Evolutionary conservation across 2,329 filamentous ascomycete genomes (phyloP), one percentile per base, ranked within the genome.

Genomic region (Hirsutella rhossiliensis): DNA sequence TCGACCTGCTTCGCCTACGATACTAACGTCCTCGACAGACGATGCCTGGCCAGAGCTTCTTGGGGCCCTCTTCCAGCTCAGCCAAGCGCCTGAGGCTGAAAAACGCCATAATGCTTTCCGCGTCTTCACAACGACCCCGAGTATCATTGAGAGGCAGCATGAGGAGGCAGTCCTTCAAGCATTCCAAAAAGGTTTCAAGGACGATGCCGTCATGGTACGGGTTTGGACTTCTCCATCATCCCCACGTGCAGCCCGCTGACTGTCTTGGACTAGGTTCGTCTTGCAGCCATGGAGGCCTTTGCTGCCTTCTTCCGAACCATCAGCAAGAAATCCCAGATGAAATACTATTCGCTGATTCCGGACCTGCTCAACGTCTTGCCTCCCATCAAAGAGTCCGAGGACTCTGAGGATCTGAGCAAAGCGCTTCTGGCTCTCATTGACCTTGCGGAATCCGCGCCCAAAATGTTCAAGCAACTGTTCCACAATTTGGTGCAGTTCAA

Each of bases 401-500:
- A 98, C 58, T 92, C 87, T 12, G 90, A 96, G 13, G 82, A 94
- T 51, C 78, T 98, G 15, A 90, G 87, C 52, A 88, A 88, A 59
- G 89, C 89, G 19, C 79, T 98, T 37, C 72, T 96, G 45, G 84
- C 90, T 20, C 75, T 98, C 40, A 96, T 98, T 56, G 92, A 97
- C 52, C 75, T 98, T 44, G 92, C 92, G 34, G 92, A 97, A 64
- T 77, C 84, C n/a, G 84, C 87, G 19, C 88, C 90, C 19, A 94
- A 92, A 67, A 97, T 97, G 89, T 98, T 98, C 70, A 94, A 92
- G 67, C 76, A 76, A 18, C 73, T 94, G n/a, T 98, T 98, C 69
- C 83, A 84, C 58, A 89, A 87, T 57, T 74, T 98, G 4, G 90
- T 97, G 42, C 82, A 86, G 54, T 96, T 98, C 66, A 90, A 84